A percentile compares a stretch with the other conserved stretches of the same genome.
These are phyloP conservation scores for Monilinia polystroma DNA, from an alignment of 2,329 filamentous ascomycete genomes.

Conservation along the genomic window DNA sequence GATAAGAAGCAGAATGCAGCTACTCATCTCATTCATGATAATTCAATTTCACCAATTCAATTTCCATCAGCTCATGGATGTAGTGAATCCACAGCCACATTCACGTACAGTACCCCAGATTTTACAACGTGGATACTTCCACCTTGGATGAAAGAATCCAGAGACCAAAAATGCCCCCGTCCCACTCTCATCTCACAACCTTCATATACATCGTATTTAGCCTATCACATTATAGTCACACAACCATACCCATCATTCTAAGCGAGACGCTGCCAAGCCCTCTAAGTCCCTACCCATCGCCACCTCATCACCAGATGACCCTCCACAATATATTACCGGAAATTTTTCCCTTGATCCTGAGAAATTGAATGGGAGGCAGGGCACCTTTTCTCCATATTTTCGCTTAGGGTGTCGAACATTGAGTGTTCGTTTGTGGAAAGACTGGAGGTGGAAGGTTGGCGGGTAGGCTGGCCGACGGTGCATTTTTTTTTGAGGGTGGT, in stretches of 20 bases:
- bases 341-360: background rate
- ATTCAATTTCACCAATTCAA: background rate
- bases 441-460: background rate
- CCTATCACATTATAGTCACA: background rate
- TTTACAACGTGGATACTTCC: background rate
- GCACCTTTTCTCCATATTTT: background rate
- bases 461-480: conserved; percentile 21
- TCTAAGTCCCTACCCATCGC: background rate
- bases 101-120: background rate
- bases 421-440: conserved; percentile 13
- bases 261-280: conserved; percentile 4
- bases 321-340: background rate
- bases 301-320: conserved; percentile 6
- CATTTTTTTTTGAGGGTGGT: background rate
- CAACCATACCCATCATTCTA: background rate
- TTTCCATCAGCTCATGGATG: background rate
- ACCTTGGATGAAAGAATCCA: too few relatives aligned
- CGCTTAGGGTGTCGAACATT: background rate
- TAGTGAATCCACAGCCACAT: background rate
- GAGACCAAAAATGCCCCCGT: too few relatives aligned
- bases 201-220: too few relatives aligned
- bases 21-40: background rate
- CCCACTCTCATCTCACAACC: too few relatives aligned
- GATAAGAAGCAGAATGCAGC: background rate
- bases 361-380: background rate